A percentile compares a stretch with the other conserved stretches of the same genome.
Evolutionary conservation across 352 stramenopile genomes (phyloP).

Genomic region (Phytophthora parvispora): DNA sequence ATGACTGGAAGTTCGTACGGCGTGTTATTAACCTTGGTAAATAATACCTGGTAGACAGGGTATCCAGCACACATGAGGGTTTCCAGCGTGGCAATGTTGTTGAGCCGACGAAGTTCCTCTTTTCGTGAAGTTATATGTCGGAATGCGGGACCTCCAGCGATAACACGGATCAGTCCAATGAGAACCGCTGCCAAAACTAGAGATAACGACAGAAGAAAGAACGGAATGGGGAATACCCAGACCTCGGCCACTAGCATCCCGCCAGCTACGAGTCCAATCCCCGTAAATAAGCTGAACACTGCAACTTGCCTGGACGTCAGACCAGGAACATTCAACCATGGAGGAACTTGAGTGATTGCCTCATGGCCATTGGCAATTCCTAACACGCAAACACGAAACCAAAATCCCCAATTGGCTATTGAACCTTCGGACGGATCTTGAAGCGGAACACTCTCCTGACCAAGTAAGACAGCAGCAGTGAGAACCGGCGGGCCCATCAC

Average conservation of each 20-base stretch:
- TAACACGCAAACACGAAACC: neutral
- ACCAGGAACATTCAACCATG: neutral
- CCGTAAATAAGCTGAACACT: neutral
- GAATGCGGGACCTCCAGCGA: neutral
- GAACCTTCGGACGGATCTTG: constrained; percentile 7
- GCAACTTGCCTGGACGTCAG: neutral
- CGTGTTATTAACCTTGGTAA: neutral
- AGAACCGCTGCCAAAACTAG: neutral
- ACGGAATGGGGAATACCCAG: constrained; percentile 12
- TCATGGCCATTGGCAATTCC: constrained; percentile 1
- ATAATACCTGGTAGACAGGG: neutral
- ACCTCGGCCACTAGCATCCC: neutral
- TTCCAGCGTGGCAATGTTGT: neutral
- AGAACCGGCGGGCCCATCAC: neutral
- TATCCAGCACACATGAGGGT: neutral
- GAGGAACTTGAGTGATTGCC: neutral
- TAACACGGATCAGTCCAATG: neutral
- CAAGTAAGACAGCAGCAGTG: neutral
- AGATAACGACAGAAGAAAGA: neutral
- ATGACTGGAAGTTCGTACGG: neutral
- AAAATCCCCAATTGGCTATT: constrained; percentile 8
- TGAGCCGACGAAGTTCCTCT: neutral
- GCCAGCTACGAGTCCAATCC: constrained; percentile 2
- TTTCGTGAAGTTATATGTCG: neutral
- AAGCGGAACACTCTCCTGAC: constrained; percentile 9